Conservation (phyloP, 106 monocot genomes). For the Gastrodia elata region DNA sequence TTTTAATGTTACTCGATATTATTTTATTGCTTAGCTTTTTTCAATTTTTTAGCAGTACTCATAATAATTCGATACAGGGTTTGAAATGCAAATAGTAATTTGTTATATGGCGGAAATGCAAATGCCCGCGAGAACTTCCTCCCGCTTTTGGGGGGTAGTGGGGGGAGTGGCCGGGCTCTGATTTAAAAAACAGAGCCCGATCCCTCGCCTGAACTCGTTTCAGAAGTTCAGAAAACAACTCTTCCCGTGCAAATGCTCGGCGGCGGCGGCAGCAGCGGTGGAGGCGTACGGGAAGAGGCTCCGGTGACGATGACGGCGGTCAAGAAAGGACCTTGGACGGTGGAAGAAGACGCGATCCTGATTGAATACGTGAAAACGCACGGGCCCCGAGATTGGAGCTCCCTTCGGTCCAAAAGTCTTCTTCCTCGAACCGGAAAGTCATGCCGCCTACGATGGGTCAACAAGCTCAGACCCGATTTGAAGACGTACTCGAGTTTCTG, state of each 20-base stretch:
- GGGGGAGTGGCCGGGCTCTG: no score
- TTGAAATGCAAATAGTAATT: no score
- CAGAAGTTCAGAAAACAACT: no score
- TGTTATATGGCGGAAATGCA: no score
- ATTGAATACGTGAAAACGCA: slow-evolving; percentile 46
- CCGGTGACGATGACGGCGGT: not conserved
- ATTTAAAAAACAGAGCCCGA: no score
- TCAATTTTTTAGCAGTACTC: no score
- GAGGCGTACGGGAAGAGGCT: not conserved
- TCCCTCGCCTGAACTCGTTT: no score
- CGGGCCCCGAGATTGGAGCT: slow-evolving; percentile 86
- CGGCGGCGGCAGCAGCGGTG: not conserved
- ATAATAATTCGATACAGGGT: no score
- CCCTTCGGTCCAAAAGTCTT: slow-evolving; percentile 80
- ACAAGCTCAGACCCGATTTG: slow-evolving; percentile 75
- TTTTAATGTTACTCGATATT: no score
- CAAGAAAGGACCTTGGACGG: slow-evolving; percentile 68
- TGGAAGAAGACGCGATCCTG: slow-evolving; percentile 68
- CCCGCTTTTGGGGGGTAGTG: no score
- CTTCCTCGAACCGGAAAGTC: slow-evolving; percentile 87
- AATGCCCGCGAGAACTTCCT: no score
- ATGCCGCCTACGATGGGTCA: slow-evolving; percentile 90
- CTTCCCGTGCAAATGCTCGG: slow-evolving; percentile 3
- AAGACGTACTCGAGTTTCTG: slow-evolving; percentile 38
- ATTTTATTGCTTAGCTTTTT: no score